Evolutionary conservation across 768 basidiomycete species (phyloP), one percentile per base, ranked within the genome.

Genomic region (Kwoniella heveanensis): DNA sequence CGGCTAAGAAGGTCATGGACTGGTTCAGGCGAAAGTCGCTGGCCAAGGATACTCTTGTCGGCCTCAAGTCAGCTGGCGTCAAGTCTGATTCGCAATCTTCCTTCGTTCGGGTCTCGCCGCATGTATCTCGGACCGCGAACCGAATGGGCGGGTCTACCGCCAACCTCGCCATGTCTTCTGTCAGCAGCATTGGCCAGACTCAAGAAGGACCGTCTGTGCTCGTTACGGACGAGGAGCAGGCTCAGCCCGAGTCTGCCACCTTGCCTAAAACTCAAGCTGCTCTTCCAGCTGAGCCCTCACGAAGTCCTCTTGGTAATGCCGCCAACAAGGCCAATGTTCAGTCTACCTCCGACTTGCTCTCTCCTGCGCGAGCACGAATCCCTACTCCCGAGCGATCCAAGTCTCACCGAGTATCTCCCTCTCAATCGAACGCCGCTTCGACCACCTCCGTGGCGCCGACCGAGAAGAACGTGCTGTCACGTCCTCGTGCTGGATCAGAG

Each of bases 1-100:
- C 78, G 79, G 93, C 95, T 3, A 87, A 88, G 79, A 92, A 89
- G 76, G 96, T 99, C 57, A 98, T 98, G 95, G 88, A 93, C 69
- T 99, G 96, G 96, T 98, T 99, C 86, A 84, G 83, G 44, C 75
- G 81, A 30, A 82, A 82, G 66, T 81, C 81, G 44, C 62, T 81
- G 24, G 76, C 73, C 32, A 74, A 67, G 55, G 75, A 76, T 53
- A 74, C 74, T 2, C 60, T 68, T 30, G 60, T 52, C 21, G 44
- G 44, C 29, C 60, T 69, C 53, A 65, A 70, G 59, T 58, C 52
- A 3, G 62, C 62, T 21, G 65, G 67, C 12, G 27, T 67, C 9
- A 53, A 64, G 22, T 66, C 64, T 4, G 74, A 76, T 44, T 71
- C 72, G 19, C 51, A 62, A 10, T 59, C 65, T 25, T 69, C 67